phyloP scores from a whole-genome alignment of 208 protist genomes.

The Trypanosomatidae sp. region DNA sequence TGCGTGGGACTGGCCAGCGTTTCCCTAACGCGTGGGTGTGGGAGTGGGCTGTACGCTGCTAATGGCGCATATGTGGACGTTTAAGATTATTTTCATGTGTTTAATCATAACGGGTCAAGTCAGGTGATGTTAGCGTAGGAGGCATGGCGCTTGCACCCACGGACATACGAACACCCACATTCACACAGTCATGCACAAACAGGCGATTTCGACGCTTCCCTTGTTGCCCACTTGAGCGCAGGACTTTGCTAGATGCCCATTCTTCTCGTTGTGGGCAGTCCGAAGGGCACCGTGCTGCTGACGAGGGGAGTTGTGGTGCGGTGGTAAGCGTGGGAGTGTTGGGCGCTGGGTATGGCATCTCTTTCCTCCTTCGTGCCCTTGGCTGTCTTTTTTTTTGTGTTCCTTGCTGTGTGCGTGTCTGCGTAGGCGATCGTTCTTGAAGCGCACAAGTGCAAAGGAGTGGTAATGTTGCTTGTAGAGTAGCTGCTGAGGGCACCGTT shows the following conservation, averaged over 20 bases:
- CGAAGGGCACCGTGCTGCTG: neutral
- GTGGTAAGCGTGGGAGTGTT: neutral
- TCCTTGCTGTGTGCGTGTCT: neutral
- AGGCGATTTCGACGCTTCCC: neutral
- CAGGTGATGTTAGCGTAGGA: neutral
- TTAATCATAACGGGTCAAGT: neutral
- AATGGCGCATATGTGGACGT: neutral
- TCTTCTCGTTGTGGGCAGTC: neutral
- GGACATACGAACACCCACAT: neutral
- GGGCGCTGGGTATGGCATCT: neutral
- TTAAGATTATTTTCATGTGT: conserved; percentile 4
- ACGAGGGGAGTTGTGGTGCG: neutral
- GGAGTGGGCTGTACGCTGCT: neutral
- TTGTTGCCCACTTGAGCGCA: neutral
- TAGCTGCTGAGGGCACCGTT: neutral
- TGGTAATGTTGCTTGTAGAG: neutral
- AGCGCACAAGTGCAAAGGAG: neutral
- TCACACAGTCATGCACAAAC: too few species aligned
- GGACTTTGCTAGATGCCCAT: neutral
- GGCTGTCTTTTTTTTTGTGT: neutral
- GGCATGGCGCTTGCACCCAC: neutral
- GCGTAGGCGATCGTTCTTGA: neutral
- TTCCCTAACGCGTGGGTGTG: neutral
- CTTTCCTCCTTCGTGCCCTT: neutral
- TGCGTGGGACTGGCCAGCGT: neutral